phyloP scores from a whole-genome alignment of 305 asterid genomes.

The Fraxinus platypoda region DNA sequence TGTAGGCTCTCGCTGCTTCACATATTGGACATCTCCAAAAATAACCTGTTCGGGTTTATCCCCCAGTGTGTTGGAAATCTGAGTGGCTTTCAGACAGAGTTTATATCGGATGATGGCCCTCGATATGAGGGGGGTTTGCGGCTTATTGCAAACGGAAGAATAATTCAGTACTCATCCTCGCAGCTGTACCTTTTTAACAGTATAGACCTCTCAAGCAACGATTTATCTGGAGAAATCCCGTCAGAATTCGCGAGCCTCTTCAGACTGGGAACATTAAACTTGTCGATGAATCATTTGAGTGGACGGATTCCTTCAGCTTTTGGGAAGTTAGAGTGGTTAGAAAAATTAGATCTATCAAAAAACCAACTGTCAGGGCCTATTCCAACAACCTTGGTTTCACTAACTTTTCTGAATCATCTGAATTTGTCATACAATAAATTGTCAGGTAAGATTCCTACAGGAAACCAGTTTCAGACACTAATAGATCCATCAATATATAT shows the following conservation, averaged over 20 bases:
- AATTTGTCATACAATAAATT: slow-evolving; percentile 32
- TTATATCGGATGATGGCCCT: background rate
- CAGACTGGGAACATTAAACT: slow-evolving; percentile 30
- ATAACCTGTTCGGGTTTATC: slow-evolving; percentile 25
- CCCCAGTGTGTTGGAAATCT: slow-evolving; percentile 32
- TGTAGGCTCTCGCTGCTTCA: slow-evolving; percentile 28
- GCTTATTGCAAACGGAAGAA: slow-evolving; percentile 29
- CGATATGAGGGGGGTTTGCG: slow-evolving; percentile 12
- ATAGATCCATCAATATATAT: slow-evolving; percentile 28
- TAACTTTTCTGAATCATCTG: slow-evolving; percentile 30
- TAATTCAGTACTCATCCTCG: slow-evolving; percentile 9
- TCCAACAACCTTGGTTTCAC: slow-evolving; percentile 21
- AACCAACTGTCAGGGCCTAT: slow-evolving; percentile 30
- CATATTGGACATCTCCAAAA: slow-evolving; percentile 30
- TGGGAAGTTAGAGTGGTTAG: slow-evolving; percentile 20
- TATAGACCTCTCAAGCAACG: slow-evolving; percentile 35
- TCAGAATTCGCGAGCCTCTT: slow-evolving; percentile 19
- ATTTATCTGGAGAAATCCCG: slow-evolving; percentile 28
- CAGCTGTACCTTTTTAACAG: slow-evolving; percentile 27
- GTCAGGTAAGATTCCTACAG: slow-evolving; percentile 32
- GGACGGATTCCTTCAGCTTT: slow-evolving; percentile 30
- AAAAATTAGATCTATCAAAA: slow-evolving; percentile 27
- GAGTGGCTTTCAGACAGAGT: slow-evolving; percentile 25
- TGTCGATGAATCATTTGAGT: slow-evolving; percentile 33
- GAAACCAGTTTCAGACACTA: slow-evolving; percentile 26